Conservation (phyloP, 306 rosid genomes). For the Rosa rugosa region DNA sequence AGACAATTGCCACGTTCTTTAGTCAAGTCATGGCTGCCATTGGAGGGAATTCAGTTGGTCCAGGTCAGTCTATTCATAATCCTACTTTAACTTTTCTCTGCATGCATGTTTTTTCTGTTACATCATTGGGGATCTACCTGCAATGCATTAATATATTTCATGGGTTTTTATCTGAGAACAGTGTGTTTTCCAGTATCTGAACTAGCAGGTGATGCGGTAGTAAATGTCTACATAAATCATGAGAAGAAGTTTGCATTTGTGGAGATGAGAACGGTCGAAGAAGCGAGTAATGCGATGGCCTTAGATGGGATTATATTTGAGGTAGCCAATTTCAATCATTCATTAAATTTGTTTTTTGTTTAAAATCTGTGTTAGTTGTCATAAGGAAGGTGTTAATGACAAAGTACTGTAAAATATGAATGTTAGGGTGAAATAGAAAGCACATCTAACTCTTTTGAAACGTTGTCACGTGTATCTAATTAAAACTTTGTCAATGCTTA, state of each 20-base stretch:
- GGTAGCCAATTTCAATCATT: constrained; percentile 31
- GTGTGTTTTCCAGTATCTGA: constrained; percentile 33
- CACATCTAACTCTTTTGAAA: not conserved
- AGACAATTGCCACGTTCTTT: constrained; percentile 78
- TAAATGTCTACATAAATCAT: constrained; percentile 80
- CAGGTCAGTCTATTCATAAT: constrained; percentile 42
- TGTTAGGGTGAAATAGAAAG: not conserved
- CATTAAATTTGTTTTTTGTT: not conserved
- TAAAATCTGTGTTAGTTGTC: not conserved
- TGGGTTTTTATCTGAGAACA: constrained; percentile 19
- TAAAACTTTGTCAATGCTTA: not conserved
- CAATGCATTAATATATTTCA: not conserved
- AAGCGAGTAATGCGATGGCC: constrained; percentile 92
- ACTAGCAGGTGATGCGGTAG: constrained; percentile 73
- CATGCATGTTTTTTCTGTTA: not conserved
- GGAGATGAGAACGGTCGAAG: constrained; percentile 92
- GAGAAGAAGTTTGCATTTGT: constrained; percentile 90
- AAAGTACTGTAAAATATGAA: constrained; percentile 2
- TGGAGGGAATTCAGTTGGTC: constrained; percentile 77
- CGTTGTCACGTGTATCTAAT: not conserved
- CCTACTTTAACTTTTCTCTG: not conserved
- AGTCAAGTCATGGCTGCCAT: constrained; percentile 76
- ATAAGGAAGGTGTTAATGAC: not conserved
- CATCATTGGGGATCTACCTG: constrained; percentile 1
- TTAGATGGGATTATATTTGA: constrained; percentile 83